Evolutionary conservation across 2,329 filamentous ascomycete genomes (phyloP).

Genomic region (Blastomyces gilchristii): DNA sequence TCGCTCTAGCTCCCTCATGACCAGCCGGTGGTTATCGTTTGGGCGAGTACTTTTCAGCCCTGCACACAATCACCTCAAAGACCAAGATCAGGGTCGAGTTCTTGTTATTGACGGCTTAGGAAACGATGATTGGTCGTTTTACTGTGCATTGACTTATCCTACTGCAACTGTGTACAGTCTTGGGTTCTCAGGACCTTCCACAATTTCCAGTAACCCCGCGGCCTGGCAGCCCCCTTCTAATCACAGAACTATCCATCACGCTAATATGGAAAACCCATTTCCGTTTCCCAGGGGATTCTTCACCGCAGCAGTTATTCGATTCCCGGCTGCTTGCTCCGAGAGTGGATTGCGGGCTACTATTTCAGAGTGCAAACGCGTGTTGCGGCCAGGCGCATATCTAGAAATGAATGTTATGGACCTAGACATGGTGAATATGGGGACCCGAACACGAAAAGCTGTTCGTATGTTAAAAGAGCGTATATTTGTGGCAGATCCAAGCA

Average conservation of each 20-base stretch:
- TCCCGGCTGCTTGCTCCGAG: conserved; percentile 38
- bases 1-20: conserved; percentile 42
- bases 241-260: conserved; percentile 35
- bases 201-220: conserved; percentile 28
- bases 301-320: conserved; percentile 37
- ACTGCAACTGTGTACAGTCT: conserved; percentile 38
- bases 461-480: conserved; percentile 39
- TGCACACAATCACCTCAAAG: conserved; percentile 37
- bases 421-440: conserved; percentile 44
- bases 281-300: conserved; percentile 41
- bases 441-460: conserved; percentile 36
- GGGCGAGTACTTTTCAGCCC: conserved; percentile 42
- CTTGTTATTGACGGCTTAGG: conserved; percentile 42
- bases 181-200: conserved; percentile 26
- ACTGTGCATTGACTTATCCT: conserved; percentile 41
- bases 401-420: conserved; percentile 41
- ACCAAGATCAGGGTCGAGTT: conserved; percentile 33
- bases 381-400: conserved; percentile 40
- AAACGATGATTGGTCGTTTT: conserved; percentile 45
- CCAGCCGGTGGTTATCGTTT: conserved; percentile 42
- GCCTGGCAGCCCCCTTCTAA: conserved; percentile 36
- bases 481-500: conserved; percentile 31
- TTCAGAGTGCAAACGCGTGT: conserved; percentile 41
- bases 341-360: conserved; percentile 34
- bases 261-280: conserved; percentile 32